Evolutionary conservation across 441 rosid genomes (phyloP).

Genomic region (Caryocar brasiliense): DNA sequence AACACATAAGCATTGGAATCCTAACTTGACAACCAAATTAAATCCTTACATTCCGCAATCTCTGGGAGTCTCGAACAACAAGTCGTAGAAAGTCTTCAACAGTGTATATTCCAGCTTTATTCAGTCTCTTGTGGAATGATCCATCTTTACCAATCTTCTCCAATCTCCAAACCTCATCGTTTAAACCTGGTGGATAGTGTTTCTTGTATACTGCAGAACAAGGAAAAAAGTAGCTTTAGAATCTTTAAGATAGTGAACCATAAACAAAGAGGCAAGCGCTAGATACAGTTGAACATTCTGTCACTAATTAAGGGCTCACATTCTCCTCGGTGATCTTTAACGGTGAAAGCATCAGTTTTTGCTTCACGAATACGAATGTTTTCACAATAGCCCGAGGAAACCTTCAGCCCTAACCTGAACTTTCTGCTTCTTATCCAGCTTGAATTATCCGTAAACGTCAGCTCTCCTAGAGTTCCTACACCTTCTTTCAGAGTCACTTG

Average conservation of each 20-base stretch:
- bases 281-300: not conserved
- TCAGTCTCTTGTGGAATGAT: conserved; percentile 82
- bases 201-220: conserved; percentile 68
- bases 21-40: conserved; percentile 10
- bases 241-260: not conserved
- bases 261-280: not conserved
- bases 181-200: conserved; percentile 78
- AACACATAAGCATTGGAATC: not conserved
- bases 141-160: conserved; percentile 94
- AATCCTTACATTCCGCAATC: conserved; percentile 57
- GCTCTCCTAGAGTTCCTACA: conserved; percentile 76
- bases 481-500: conserved; percentile 77
- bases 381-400: conserved; percentile 55
- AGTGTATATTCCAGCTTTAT: conserved; percentile 41
- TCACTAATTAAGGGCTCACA: conserved; percentile 30
- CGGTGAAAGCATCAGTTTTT: conserved; percentile 83
- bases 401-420: conserved; percentile 75
- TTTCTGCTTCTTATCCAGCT: conserved; percentile 91
- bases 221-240: not conserved
- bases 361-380: conserved; percentile 73
- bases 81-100: conserved; percentile 75
- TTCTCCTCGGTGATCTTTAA: conserved; percentile 90
- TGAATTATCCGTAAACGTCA: conserved; percentile 77
- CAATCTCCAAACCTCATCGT: conserved; percentile 87
- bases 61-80: conserved; percentile 64